Evolutionary conservation across 1,284 basidiomycete genomes (phyloP), one percentile per base, ranked within the genome.

Genomic region (Thelephora terrestris): DNA sequence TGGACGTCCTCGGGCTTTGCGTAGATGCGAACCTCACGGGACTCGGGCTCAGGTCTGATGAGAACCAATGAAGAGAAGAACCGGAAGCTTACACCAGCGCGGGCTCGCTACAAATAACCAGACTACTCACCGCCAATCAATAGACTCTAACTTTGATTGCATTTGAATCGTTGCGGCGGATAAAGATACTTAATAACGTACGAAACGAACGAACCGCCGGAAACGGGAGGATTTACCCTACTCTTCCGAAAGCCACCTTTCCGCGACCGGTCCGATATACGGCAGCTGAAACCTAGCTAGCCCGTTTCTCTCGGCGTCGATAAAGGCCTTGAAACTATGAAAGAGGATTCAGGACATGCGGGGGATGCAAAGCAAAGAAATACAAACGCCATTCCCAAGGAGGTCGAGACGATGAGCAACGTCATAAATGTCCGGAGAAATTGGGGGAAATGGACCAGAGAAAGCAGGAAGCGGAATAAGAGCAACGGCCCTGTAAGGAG

Each of bases 161-260:
- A 34, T 25, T 47, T 46, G 49, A 54, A 35, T 34, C 54, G 52
- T 21, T 45, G 32, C 32, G 16, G 50, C 47, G 57, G 50, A 56
- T 48, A 51, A 53, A 51, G 50, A 51, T 49, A 53, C 45, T 38
- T 43, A 27, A n/a, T 34, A 23, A 29, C 32, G 47, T 29, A 18
- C 14, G 9, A n/a, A 48, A 42, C 43, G 17, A 10, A 29, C 4
- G n/a, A 43, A 18, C n/a, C 38, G 18, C 39, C n/a, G 20, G 27
- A 43, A 29, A 16, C 20, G 45, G 24, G 20, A 40, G 21, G 24
- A 27, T 23, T 23, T 17, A 45, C 29, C 53, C 64, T 69, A 85
- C 59, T 88, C 84, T 53, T 85, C 85, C 16, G 71, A 68, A 7
- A 88, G 71, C 83, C 85, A 88, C 50, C 71, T 68, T 55, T 85